Evolutionary conservation across 805 yeast genomes (phyloP), one percentile per base, ranked within the genome.

Genomic region (Candida quercuum): DNA sequence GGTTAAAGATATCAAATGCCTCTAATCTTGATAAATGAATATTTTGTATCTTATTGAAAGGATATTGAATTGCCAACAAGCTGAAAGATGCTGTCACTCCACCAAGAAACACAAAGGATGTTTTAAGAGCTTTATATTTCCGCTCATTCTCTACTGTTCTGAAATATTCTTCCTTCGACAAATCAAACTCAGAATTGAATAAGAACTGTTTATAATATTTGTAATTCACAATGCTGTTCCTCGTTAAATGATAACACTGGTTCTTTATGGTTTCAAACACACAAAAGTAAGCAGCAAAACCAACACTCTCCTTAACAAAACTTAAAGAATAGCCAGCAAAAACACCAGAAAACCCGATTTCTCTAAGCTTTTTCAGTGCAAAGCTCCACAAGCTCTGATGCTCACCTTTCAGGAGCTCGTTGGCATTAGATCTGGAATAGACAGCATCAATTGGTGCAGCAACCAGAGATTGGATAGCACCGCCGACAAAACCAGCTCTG

Each of bases 391-490:
- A 57, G 40, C 82, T 82, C 40, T 74, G 74, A 58, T 84, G 80
- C 23, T 71, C 68, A 6, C 87, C 84, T 36, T 73, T 71, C 13
- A 86, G 60, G 37, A 89, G 62, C 47, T 87, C 95, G 10, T 82
- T 74, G 5, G 86, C 81, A 2, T 79, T 71, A 46, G 89, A 85
- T 47, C 97, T 69, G 2, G 95, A 76, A 52, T 82, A 84, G 3
- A 91, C 77, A 7, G 97, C 96, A 60, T 91, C 97, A 5, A 91
- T 69, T 0, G 98, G 98, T 2, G 96, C 91, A 2, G 96, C 95
- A 1, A 86, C 89, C 14, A 86, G 62, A n/a, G 95, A 83, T 50
- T 93, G 96, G 18, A 79, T 77, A 0, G 81, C 77, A 2, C 97
- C 97, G 0, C 96, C 96, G 0, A 86, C 46, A 39, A 81, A 77